phyloP scores from a whole-genome alignment of 2,329 filamentous ascomycete species.

The Pseudopithomyces chartarum region DNA sequence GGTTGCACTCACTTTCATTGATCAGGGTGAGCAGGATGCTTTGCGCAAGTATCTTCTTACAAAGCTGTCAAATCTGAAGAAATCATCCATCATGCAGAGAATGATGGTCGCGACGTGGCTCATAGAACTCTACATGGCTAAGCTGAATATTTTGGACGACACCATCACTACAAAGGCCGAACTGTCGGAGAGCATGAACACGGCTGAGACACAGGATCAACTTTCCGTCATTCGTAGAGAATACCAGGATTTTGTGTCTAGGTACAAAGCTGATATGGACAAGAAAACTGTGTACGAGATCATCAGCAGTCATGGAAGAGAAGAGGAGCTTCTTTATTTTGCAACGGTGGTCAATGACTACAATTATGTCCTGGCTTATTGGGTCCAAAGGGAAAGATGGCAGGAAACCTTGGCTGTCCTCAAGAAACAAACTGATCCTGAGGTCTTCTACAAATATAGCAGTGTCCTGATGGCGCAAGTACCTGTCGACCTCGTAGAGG shows the following conservation, averaged over 20 bases:
- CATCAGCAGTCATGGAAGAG: conserved; percentile 91
- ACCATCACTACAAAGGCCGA: conserved; percentile 89
- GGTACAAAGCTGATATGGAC: conserved; percentile 86
- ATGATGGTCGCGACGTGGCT: conserved; percentile 97
- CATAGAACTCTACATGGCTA: conserved; percentile 95
- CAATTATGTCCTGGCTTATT: conserved; percentile 94
- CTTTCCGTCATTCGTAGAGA: conserved; percentile 74
- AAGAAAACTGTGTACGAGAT: conserved; percentile 93
- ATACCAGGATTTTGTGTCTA: conserved; percentile 85
- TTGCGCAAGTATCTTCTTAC: conserved; percentile 86
- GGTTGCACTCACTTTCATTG: conserved; percentile 88
- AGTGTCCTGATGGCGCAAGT: conserved; percentile 94
- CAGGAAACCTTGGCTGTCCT: conserved; percentile 82
- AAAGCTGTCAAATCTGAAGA: conserved; percentile 82
- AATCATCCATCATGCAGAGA: conserved; percentile 85
- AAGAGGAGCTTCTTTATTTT: conserved; percentile 90
- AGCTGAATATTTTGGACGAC: conserved; percentile 92
- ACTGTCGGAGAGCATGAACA: conserved; percentile 71
- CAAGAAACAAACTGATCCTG: conserved; percentile 88
- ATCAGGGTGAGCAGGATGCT: conserved; percentile 87
- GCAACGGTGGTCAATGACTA: conserved; percentile 88
- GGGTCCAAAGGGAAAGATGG: conserved; percentile 96
- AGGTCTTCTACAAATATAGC: conserved; percentile 96
- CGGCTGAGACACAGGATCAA: conserved; percentile 72
- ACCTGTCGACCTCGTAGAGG: conserved; percentile 85